phyloP scores from a whole-genome alignment of 1,284 basidiomycete genomes.

The Ceratobasidium sp. region DNA sequence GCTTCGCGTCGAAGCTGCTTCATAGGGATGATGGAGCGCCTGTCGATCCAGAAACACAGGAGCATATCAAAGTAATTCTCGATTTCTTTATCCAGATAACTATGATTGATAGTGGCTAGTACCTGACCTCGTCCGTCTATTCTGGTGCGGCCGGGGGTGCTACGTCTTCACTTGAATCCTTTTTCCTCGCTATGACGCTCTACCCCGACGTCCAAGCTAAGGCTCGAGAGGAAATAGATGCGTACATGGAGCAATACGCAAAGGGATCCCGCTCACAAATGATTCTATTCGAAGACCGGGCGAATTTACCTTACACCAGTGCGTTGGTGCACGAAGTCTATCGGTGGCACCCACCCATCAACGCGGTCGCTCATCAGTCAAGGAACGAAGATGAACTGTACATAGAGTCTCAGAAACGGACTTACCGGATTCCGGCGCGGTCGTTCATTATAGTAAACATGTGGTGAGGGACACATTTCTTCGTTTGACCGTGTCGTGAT shows the following conservation, averaged over 20 bases:
- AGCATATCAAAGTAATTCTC: neutral
- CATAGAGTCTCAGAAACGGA: neutral
- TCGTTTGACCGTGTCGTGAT: neutral
- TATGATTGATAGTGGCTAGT: neutral
- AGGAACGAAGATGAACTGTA: conserved; percentile 5
- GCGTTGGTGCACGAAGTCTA: conserved; percentile 14
- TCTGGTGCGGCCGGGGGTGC: conserved; percentile 43
- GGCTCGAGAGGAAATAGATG: conserved; percentile 16
- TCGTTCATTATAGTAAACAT: conserved; percentile 16
- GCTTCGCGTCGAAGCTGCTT: conserved; percentile 6
- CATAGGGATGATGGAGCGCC: conserved; percentile 1
- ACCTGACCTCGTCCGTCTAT: conserved; percentile 47
- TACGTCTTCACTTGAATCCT: conserved; percentile 5
- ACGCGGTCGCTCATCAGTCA: neutral
- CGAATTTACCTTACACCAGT: conserved; percentile 17
- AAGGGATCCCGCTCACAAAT: neutral
- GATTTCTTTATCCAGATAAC: neutral
- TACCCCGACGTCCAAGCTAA: conserved; percentile 27
- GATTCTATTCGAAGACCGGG: neutral
- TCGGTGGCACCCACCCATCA: conserved; percentile 17
- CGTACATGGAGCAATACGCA: neutral
- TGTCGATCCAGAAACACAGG: neutral
- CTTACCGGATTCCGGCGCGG: conserved; percentile 24
- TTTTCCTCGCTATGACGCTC: conserved; percentile 32
- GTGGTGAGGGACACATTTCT: neutral